Conservation (phyloP, 106 monocot genomes). For the Dendrobium catenatum region DNA sequence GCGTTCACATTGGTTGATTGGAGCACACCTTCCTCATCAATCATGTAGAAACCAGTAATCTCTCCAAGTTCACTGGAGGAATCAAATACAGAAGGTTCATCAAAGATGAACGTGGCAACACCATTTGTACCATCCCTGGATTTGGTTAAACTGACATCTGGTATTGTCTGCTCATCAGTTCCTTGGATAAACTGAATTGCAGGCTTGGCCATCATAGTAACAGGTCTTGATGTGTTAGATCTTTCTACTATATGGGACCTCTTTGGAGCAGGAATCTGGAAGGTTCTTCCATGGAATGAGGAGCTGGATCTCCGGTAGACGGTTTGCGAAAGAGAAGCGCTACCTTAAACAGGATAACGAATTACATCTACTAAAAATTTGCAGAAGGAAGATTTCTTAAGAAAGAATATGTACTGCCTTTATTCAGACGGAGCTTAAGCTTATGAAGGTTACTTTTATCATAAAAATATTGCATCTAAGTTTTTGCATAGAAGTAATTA, state of each 20-base stretch:
- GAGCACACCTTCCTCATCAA: constrained; percentile 92
- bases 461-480: neutral
- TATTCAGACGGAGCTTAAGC: neutral
- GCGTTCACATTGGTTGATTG: constrained; percentile 95
- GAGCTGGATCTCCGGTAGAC: constrained; percentile 24
- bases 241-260: neutral
- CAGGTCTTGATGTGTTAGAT: constrained; percentile 6
- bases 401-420: neutral
- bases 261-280: constrained; percentile 26
- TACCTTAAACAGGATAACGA: neutral
- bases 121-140: constrained; percentile 90
- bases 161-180: constrained; percentile 85
- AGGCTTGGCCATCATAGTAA: constrained; percentile 64
- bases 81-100: constrained; percentile 91
- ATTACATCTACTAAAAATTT: neutral
- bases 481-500: no score
- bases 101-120: constrained; percentile 69
- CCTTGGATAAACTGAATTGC: constrained; percentile 88
- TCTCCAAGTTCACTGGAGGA: constrained; percentile 82
- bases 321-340: constrained; percentile 8
- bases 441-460: neutral
- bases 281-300: constrained; percentile 45
- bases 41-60: constrained; percentile 96
- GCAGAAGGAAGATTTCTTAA: neutral
- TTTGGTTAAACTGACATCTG: constrained; percentile 81